Base-by-base conservation (phyloP, 495 filamentous ascomycete genomes). In the Hyaloscypha finlandica region DNA sequence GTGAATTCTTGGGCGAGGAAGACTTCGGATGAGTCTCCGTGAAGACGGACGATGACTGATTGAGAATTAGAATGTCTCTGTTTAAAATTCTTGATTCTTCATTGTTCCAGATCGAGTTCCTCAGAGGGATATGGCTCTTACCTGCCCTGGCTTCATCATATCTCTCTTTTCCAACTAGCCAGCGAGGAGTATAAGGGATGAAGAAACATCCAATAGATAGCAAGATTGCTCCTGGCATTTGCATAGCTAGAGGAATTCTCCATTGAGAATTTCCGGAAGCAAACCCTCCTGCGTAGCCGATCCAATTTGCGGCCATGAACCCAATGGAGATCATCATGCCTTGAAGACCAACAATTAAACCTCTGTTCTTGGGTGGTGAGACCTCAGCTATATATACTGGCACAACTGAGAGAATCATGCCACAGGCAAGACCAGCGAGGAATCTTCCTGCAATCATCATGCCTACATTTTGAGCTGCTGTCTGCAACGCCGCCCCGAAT, bases 271-370 rank as follows among this genome's bases (percentile, higher is more conserved):
- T 59, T 25, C 71, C 69, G 14, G 56, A 57, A 25, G 68, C 71
- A 61, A 61, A 71, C 6, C 56, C 45, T n/a, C 71, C 61, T 29
- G 58, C 71, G 53, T 67, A 73, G 32, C 71, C 71, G 42, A 73
- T 68, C 66, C 68, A 70, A 42, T 67, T 70, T 2, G 83, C 80
- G 31, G 86, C 75, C 29, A 85, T 81, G 61, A 85, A 85, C 5
- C 85, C 85, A n/a, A 84, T 75, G 12, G 84, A 81, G 58, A 85
- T 84, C 60, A 65, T 52, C 45, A 68, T 54, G n/a, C 66, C 71
- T 19, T 59, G 60, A 12, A 74, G 61, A 19, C 71, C 71, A 12
- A 70, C 71, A 16, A 74, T 35, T 20, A 54, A 53, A 14, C 65
- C 71, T 53, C 69, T 58, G 29, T 59, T 53, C 25, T 65, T 59